Percentiles rank a stretch among this genome's conserved stretches.
These are phyloP conservation scores for Trichosanthes cucumerina DNA, from an alignment of 306 rosid genomes.

Conservation along the genomic window DNA sequence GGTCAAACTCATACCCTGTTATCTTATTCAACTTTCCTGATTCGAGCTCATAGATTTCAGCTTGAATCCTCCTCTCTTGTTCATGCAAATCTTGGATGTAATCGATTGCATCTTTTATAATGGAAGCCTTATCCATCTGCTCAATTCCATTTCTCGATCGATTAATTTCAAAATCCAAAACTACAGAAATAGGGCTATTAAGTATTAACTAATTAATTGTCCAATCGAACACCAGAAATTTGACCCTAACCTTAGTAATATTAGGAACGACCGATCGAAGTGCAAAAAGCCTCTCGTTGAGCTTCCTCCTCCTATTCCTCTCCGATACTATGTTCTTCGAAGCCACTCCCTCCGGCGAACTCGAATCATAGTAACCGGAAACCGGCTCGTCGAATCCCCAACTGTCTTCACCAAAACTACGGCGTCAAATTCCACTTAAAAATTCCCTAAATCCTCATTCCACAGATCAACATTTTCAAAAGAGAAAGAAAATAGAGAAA, in stretches of 20 bases:
- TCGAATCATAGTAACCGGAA: conserved; percentile 68
- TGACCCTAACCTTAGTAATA: conserved; percentile 63
- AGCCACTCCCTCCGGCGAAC: conserved; percentile 90
- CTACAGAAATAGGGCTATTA: not conserved
- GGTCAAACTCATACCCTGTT: conserved; percentile 25
- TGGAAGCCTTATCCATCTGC: conserved; percentile 98
- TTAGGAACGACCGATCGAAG: conserved; percentile 95
- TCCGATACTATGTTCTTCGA: conserved; percentile 90
- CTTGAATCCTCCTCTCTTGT: conserved; percentile 56
- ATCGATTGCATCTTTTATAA: conserved; percentile 82
- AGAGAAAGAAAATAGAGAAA: not conserved
- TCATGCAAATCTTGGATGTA: conserved; percentile 69
- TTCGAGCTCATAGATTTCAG: conserved; percentile 73
- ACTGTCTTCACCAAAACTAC: conserved; percentile 20
- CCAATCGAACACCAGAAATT: not conserved
- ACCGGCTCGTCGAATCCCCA: conserved; percentile 77
- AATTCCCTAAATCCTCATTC: not conserved
- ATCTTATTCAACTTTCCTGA: conserved; percentile 39
- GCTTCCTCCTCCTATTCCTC: conserved; percentile 85
- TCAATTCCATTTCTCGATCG: not conserved
- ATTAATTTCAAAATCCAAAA: not conserved
- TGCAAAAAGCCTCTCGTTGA: conserved; percentile 80
- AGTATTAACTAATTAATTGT: not conserved
- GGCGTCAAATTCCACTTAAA: not conserved
- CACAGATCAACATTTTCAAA: not conserved